Evolutionary conservation across 139 green algal genomes (phyloP).

Genomic region (Chlamydomonas incerta): DNA sequence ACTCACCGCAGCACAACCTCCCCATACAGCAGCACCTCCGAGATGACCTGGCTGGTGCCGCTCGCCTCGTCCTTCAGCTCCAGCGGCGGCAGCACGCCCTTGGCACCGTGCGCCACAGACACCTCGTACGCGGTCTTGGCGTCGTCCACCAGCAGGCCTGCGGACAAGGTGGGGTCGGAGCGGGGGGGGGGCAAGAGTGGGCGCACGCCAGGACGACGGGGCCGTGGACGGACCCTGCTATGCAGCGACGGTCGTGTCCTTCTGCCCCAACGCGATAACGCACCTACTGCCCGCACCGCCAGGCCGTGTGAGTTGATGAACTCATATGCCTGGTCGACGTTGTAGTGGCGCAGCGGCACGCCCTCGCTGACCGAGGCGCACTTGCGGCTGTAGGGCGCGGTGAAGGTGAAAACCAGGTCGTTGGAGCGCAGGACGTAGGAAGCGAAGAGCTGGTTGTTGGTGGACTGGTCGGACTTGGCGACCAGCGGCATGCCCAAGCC

Average conservation of each 20-base stretch:
- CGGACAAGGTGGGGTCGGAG: not conserved
- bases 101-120: conserved; percentile 77
- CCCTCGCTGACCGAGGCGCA: not conserved
- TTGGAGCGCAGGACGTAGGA: conserved; percentile 84
- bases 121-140: conserved; percentile 80
- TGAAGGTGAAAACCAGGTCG: conserved; percentile 95
- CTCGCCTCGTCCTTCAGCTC: conserved; percentile 55
- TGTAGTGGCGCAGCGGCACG: conserved; percentile 66
- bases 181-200: too few relatives aligned
- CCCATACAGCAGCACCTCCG: conserved; percentile 94
- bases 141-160: conserved; percentile 89
- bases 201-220: too few relatives aligned
- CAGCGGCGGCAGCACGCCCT: conserved; percentile 70
- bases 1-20: conserved; percentile 91
- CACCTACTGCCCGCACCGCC: conserved; percentile 89
- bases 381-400: conserved; percentile 86
- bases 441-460: conserved; percentile 87
- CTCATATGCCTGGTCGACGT: conserved; percentile 64
- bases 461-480: conserved; percentile 79
- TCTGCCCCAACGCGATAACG: conserved; percentile 3
- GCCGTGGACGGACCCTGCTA: too few relatives aligned
- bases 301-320: conserved; percentile 93
- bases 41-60: conserved; percentile 17
- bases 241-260: too few relatives aligned
- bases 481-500: not conserved